phyloP scores from a whole-genome alignment of 2,329 filamentous ascomycete genomes.

The Zymoseptoria pseudotritici region DNA sequence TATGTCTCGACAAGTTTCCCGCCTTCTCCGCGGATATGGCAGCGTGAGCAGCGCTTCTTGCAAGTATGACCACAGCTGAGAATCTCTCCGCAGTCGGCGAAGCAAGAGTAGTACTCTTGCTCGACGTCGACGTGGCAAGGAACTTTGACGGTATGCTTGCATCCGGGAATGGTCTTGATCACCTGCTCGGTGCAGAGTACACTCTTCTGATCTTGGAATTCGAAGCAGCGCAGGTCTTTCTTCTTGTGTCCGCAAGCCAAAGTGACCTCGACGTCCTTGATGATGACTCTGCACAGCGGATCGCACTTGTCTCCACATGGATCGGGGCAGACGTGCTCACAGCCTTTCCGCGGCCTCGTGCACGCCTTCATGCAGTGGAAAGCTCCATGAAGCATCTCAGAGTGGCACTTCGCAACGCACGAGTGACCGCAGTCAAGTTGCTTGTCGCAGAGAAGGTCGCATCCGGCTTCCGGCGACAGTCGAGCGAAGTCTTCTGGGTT shows the following conservation, averaged over 20 bases:
- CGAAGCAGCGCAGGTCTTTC: conserved; percentile 20
- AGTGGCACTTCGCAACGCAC: conserved; percentile 41
- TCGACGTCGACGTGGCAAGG: conserved; percentile 46
- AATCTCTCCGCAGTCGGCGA: conserved; percentile 36
- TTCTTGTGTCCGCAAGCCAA: conserved; percentile 26
- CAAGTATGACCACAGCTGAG: conserved; percentile 56
- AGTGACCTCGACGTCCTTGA: conserved; percentile 23
- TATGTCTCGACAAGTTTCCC: conserved; percentile 29
- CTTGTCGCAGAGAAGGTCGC: conserved; percentile 42
- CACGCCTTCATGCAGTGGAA: conserved; percentile 38
- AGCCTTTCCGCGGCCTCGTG: conserved; percentile 29
- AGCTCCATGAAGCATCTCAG: conserved; percentile 35
- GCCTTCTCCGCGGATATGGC: conserved; percentile 34
- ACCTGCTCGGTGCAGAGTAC: too few relatives aligned
- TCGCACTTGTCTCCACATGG: conserved; percentile 37
- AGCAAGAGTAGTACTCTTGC: conserved; percentile 53
- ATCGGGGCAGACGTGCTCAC: conserved; percentile 36
- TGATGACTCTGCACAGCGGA: conserved; percentile 26
- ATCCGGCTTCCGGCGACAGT: conserved; percentile 56
- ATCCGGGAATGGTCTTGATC: too few relatives aligned
- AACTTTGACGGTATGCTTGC: too few relatives aligned
- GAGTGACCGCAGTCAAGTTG: conserved; percentile 40
- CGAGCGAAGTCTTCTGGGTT: conserved; percentile 51
- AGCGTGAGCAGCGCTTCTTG: conserved; percentile 42
- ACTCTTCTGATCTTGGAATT: conserved; percentile 44